Conservation (phyloP, 1,284 basidiomycete genomes). For the Mycena citricolor region DNA sequence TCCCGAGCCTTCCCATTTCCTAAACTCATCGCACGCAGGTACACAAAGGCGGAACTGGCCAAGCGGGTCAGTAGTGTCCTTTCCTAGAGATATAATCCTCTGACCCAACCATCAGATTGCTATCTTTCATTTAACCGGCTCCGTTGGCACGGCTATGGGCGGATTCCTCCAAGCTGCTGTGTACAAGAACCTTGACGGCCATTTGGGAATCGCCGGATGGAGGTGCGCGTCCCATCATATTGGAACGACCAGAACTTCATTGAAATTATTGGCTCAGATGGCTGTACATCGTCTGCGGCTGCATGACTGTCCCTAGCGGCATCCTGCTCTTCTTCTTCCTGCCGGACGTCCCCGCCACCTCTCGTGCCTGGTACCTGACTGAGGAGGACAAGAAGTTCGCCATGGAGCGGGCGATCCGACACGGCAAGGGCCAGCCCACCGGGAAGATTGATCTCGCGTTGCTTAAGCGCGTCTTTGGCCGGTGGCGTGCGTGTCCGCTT, state of each 20-base stretch:
- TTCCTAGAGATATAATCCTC: neutral
- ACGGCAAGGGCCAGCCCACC: conserved; percentile 22
- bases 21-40: conserved; percentile 15
- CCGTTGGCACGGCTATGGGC: conserved; percentile 27
- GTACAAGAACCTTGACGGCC: conserved; percentile 26
- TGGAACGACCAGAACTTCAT: too few species aligned
- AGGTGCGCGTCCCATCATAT: conserved; percentile 16
- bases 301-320: conserved; percentile 28
- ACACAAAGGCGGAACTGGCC: conserved; percentile 27
- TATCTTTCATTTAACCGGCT: conserved; percentile 28
- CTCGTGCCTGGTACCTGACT: conserved; percentile 27
- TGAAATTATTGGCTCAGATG: conserved; percentile 25
- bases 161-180: conserved; percentile 29
- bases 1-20: neutral
- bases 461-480: conserved; percentile 23
- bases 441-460: conserved; percentile 24
- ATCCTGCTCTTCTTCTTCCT: conserved; percentile 25
- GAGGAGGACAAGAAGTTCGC: conserved; percentile 26
- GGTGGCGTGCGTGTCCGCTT: conserved; percentile 23
- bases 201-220: conserved; percentile 27
- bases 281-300: conserved; percentile 29
- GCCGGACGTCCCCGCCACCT: conserved; percentile 27
- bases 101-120: conserved; percentile 14
- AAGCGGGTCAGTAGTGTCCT: conserved; percentile 17
- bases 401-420: conserved; percentile 22